These are phyloP conservation scores for Metschnikowia sp. DNA, from an alignment of 805 yeast genomes.

Conservation along the genomic window DNA sequence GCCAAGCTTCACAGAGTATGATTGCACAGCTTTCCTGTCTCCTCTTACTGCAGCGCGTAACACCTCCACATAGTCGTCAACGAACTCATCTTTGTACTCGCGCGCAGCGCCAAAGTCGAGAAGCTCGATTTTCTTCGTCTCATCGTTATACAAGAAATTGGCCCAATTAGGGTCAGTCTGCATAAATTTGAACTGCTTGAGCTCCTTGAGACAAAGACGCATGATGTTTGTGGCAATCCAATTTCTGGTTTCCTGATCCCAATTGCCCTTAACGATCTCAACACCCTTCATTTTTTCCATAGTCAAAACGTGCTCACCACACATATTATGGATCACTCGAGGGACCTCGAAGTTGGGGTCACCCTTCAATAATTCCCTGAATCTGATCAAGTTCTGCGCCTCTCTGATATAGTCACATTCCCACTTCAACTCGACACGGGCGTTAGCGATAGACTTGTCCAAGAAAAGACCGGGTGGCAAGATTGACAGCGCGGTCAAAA, in stretches of 20 bases:
- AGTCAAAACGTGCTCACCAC: conserved; percentile 81
- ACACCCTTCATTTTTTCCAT: conserved; percentile 85
- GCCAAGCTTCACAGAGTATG: conserved; percentile 71
- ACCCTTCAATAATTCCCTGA: conserved; percentile 50
- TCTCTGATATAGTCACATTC: conserved; percentile 95
- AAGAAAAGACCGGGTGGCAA: conserved; percentile 89
- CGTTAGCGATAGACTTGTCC: conserved; percentile 89
- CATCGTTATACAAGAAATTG: conserved; percentile 77
- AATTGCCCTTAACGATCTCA: conserved; percentile 74
- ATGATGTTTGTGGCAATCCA: conserved; percentile 83
- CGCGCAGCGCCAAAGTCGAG: conserved; percentile 96
- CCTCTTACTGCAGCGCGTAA: conserved; percentile 70
- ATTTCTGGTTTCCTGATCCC: conserved; percentile 70
- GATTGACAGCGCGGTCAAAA: conserved; percentile 80
- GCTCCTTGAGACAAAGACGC: conserved; percentile 83
- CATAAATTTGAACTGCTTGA: conserved; percentile 84
- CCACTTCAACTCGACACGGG: conserved; percentile 91
- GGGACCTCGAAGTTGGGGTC: conserved; percentile 77
- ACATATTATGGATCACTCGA: conserved; percentile 66
- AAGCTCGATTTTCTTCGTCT: conserved; percentile 73
- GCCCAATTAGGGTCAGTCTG: conserved; percentile 99
- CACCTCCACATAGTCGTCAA: conserved; percentile 62
- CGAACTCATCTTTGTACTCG: conserved; percentile 66
- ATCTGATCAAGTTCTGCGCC: conserved; percentile 70
- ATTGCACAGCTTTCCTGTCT: conserved; percentile 62